Evolutionary conservation across 2,329 filamentous ascomycete genomes (phyloP).

Genomic region (Botrytis deweyae): DNA sequence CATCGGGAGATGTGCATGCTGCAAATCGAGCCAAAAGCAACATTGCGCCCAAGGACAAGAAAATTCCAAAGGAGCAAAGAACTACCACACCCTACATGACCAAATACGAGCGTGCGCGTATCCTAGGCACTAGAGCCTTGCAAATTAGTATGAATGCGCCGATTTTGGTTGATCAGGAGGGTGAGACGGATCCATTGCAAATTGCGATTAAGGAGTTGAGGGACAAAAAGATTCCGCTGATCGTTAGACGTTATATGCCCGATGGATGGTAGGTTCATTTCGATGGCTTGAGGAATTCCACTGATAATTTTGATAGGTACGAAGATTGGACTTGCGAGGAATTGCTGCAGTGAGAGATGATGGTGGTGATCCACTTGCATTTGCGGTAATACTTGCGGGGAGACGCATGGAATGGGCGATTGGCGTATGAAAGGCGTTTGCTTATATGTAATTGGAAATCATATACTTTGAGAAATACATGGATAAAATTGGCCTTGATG

Average conservation of each 20-base stretch:
- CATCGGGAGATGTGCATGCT: conserved; percentile 60
- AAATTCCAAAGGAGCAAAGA: conserved; percentile 83
- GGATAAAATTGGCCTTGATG: background rate
- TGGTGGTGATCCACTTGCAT: conserved; percentile 14
- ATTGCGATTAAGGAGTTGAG: conserved; percentile 97
- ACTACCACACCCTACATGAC: conserved; percentile 98
- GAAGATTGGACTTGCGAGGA: conserved; percentile 99
- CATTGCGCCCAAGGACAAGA: conserved; percentile 72
- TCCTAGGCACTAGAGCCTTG: conserved; percentile 86
- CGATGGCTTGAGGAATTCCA: background rate
- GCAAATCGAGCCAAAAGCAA: conserved; percentile 56
- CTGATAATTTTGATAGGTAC: conserved; percentile 50
- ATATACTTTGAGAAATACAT: conserved; percentile 1
- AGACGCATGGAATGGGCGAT: conserved; percentile 33
- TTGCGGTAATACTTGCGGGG: conserved; percentile 14
- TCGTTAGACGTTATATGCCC: conserved; percentile 91
- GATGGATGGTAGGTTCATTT: conserved; percentile 78
- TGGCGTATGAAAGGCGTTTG: conserved; percentile 36
- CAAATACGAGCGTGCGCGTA: conserved; percentile 94
- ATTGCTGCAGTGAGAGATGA: conserved; percentile 53
- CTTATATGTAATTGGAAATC: conserved; percentile 8
- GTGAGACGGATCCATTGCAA: conserved; percentile 94
- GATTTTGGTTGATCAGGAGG: conserved; percentile 92
- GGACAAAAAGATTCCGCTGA: conserved; percentile 97
- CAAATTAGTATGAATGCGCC: conserved; percentile 99